Base-by-base conservation (phyloP, 148 eudicot genomes). In the Polygonum maritimum region DNA sequence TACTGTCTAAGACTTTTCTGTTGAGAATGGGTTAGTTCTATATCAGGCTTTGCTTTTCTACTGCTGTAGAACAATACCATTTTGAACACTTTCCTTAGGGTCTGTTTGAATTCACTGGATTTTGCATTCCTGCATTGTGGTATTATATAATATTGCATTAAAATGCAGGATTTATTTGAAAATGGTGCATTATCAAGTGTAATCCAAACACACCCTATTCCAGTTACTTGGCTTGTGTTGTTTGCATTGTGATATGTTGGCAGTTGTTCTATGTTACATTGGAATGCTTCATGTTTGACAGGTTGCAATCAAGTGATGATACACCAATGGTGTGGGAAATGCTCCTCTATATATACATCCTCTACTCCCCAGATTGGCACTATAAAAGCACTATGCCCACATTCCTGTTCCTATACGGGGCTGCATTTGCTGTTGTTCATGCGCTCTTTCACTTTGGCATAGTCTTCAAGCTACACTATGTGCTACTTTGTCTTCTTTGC, bases 311-410 rank as follows among this genome's bases (percentile, higher is more conserved):
- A 70, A 89, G 94, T 60, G 97, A 93, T 80, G 98, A 93, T 85
- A 93, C 97, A 40, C 98, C 98, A 48, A 93, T 93, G 97, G 94
- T 93, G 5, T 93, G 98, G 98, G 98, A 93, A 80, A 85, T 93
- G 94, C 97, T 93, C 69, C 91, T 93, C 21, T 93, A 93, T 78
- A 84, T 93, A 74, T 91, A 93, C 85, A 93, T 93, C 75, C 94
- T 93, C 62, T 91, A 93, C 82, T 93, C 98, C 12, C 96, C 98
- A 18, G 98, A 91, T 83, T 93, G 98, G 98, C 98, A 93, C 70
- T 93, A 93, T 72, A 88, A 87, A 70, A 93, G 98, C 86, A 93
- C 98, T 65, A 93, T 93, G 89, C 98, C 97, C 31, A 91, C 92
- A 36, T 88, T 93, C 79, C 81, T 93, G 54, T 93, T 94, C 83